Conservation (phyloP, 139 green algal genomes). For the Trebouxia sp. region DNA sequence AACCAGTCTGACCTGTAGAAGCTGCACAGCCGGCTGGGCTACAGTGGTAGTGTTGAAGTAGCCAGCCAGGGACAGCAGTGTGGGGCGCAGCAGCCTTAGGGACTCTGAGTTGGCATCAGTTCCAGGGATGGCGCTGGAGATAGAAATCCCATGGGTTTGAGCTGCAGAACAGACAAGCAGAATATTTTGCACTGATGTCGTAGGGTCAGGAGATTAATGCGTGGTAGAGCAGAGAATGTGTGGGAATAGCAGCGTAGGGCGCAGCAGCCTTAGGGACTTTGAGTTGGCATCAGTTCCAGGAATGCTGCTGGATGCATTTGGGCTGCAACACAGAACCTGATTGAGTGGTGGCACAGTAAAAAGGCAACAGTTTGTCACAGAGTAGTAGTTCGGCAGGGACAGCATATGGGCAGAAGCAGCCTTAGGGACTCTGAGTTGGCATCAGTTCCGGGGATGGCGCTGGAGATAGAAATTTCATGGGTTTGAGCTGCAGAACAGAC, state of each 20-base stretch:
- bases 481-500: neutral
- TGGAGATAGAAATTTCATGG: neutral
- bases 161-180: neutral
- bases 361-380: too few species aligned
- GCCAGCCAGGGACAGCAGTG: constrained; percentile 42
- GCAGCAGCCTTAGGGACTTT: neutral
- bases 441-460: neutral
- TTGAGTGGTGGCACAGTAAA: too few species aligned
- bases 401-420: constrained; percentile 35
- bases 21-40: neutral
- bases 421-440: constrained; percentile 10
- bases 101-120: neutral
- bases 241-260: constrained; percentile 31
- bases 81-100: neutral
- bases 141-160: neutral
- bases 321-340: too few species aligned
- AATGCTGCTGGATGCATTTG: neutral
- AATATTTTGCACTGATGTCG: too few species aligned
- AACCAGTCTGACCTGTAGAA: neutral
- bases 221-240: neutral
- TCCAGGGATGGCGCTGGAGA: neutral
- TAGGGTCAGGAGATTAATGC: too few species aligned
- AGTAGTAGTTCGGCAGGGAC: constrained; percentile 33
- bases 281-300: neutral
- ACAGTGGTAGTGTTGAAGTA: constrained; percentile 26